phyloP scores from a whole-genome alignment of 176 grass and related monocot species.

The Miscanthus lutarioriparius region DNA sequence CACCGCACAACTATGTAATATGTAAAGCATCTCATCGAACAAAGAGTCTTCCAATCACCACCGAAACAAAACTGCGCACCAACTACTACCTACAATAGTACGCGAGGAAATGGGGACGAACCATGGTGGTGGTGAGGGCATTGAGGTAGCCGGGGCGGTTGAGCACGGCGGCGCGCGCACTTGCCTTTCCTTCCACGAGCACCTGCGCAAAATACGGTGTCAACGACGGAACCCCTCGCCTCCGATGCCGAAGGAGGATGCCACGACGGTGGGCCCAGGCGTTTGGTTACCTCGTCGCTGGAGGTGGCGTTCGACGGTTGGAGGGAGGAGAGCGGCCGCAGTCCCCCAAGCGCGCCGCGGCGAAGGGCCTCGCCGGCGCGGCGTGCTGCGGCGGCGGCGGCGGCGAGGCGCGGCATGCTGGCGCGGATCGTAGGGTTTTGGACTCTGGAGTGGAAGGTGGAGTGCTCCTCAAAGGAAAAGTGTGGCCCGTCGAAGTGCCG shows the following conservation, averaged over 20 bases:
- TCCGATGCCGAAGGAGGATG: neutral
- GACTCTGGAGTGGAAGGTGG: constrained; percentile 9
- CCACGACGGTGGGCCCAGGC: neutral
- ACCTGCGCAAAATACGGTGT: constrained; percentile 43
- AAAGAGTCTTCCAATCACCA: neutral
- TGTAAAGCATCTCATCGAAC: neutral
- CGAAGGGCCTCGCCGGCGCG: constrained; percentile 39
- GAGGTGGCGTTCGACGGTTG: constrained; percentile 15
- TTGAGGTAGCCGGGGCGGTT: constrained; percentile 74
- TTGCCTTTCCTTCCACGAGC: constrained; percentile 81
- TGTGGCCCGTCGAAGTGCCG: constrained; percentile 22
- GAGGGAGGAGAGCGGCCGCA: constrained; percentile 27
- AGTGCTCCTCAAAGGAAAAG: constrained; percentile 1
- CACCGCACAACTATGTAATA: neutral
- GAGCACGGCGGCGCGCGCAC: constrained; percentile 71
- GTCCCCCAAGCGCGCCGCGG: neutral
- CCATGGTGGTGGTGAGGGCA: constrained; percentile 73
- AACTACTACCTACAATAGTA: neutral
- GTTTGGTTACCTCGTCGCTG: constrained; percentile 51
- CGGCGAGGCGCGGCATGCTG: constrained; percentile 45
- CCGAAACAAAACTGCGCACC: neutral
- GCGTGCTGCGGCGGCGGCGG: constrained; percentile 40
- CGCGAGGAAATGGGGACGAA: neutral
- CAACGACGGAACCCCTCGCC: constrained; percentile 1
- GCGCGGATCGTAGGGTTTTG: constrained; percentile 39